Base-by-base conservation (phyloP, 305 asterid species). In the Fraxinus albicans region DNA sequence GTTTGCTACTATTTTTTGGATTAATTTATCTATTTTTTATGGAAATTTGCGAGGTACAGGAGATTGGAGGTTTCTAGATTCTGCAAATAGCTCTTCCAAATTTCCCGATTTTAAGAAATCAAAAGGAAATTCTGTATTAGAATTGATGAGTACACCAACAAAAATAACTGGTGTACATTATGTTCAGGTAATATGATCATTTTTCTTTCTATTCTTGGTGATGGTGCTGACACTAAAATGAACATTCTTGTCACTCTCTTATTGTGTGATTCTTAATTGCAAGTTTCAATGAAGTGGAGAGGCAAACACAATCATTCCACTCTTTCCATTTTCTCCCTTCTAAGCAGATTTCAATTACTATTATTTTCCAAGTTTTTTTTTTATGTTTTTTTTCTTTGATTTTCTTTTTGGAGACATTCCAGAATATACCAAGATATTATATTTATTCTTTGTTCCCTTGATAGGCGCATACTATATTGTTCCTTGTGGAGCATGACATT, bases 151-250 rank as follows among this genome's bases (percentile, higher is more conserved):
- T 81, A 87, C 94, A 23, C 97, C 96, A 69, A 97, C 99, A 78
- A 97, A 97, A 91, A 93, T 97, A 83, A 91, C 91, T 50, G 99
- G 98, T 67, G 99, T 97, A 80, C 99, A 97, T 91, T 97, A 95
- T 90, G 95, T 97, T 87, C 98, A 97, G 98, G 99, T 95, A 87
- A 78, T 78, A 33, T 81, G 77, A 31, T 79, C 81, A 36, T 79
- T 80, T 74, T 35, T 82, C 73, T 53, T 60, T 60, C 29, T 60
- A 60, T 23, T 36, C 72, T 80, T 75, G 80, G 74, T 60, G 53
- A 73, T 23, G 53, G 76, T 38, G 80, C 79, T 31, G 44, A 19
- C 63, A 82, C 70, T 79, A 35, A 81, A 38, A 36, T 81, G 76
- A 82, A 69, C 58, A 25, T 53, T 65, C 53, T 13, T 76, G 13